Percentiles rank a stretch among this genome's conserved stretches.
Evolutionary conservation across 495 filamentous ascomycete genomes (phyloP).

Genomic region (Penicillium bovifimosum): DNA sequence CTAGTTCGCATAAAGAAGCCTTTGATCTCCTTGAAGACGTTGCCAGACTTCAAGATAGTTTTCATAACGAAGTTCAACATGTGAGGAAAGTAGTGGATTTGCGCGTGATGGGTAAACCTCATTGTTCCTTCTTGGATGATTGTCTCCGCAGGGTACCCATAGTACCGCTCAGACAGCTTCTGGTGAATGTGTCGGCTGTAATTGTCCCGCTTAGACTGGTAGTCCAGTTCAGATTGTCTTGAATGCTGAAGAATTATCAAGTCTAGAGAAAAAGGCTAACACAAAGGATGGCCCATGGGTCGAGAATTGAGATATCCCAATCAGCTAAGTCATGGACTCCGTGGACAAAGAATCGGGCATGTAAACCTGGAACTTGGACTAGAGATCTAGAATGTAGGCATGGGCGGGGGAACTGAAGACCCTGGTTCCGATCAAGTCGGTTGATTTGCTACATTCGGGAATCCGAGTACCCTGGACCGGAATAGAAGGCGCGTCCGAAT

Average conservation of each 20-base stretch:
- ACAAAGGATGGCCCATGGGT: background rate
- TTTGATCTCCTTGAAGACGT: too few species aligned
- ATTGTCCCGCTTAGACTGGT: too few species aligned
- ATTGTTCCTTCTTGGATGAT: too few species aligned
- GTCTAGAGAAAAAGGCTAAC: slow-evolving; percentile 1
- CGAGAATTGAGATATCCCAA: slow-evolving; percentile 2
- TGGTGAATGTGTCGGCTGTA: too few species aligned
- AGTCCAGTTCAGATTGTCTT: background rate
- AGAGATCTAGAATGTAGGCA: slow-evolving; percentile 3
- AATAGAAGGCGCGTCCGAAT: background rate
- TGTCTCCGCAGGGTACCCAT: too few species aligned
- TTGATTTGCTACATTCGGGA: background rate
- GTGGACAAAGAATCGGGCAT: background rate
- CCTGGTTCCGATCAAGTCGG: slow-evolving; percentile 3
- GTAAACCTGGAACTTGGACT: background rate
- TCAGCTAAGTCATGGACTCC: background rate
- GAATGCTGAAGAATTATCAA: background rate
- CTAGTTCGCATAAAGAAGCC: too few species aligned
- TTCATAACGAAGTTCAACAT: too few species aligned
- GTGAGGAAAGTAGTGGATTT: too few species aligned
- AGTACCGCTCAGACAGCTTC: too few species aligned
- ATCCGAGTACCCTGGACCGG: background rate
- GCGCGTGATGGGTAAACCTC: too few species aligned
- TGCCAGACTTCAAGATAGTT: too few species aligned
- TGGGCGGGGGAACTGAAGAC: slow-evolving; percentile 4